Evolutionary conservation across 192 early-diverging fungal genomes (phyloP), one percentile per base, ranked within the genome.

Genomic region (Dissophora ornata): DNA sequence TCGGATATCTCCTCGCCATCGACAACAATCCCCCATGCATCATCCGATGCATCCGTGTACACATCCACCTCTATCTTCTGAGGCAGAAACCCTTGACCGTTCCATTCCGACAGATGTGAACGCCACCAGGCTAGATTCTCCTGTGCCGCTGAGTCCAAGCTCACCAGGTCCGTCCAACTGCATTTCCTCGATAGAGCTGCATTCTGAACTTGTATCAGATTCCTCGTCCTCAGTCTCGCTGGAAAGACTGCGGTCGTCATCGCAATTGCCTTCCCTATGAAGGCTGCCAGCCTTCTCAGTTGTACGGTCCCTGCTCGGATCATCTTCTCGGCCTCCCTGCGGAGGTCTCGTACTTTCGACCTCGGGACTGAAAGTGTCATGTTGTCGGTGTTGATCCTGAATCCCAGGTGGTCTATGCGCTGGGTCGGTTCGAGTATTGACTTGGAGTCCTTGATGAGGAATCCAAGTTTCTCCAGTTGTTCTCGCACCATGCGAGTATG

Each of bases 11-110:
- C 6, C 7, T 38, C 6, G 36, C 36, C 6, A 13, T 38, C 36
- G 36, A 6, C 13, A 13, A 38, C 36, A 9, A 38, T 38, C 13
- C 36, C 36, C 36, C 36, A 38, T 6, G 7, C 36, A 13, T 6
- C 13, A 13, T 74, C 62, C 22, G 61, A 73, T 24, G 70, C 60
- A 26, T 73, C 70, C 3, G 70, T 73, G 53, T 38, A 73, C 7
- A 38, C 48, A 5, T 64, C 60, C 33, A 47, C 21, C 16, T 62
- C 32, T 1, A 61, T 29, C 18, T 15, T 15, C 25, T 53, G 50
- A 41, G 38, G 24, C 11, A 64, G 22, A 10, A 52, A 64, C 2
- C 50, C 28, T 34, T 65, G 50, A 10, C 62, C 52, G 30, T 55
- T 65, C 62, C 62, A 55, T 11, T 5, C 19, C 29, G 40, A 46